Conservation (phyloP, 2,329 filamentous ascomycete species). For the Elsinoe perseae region DNA sequence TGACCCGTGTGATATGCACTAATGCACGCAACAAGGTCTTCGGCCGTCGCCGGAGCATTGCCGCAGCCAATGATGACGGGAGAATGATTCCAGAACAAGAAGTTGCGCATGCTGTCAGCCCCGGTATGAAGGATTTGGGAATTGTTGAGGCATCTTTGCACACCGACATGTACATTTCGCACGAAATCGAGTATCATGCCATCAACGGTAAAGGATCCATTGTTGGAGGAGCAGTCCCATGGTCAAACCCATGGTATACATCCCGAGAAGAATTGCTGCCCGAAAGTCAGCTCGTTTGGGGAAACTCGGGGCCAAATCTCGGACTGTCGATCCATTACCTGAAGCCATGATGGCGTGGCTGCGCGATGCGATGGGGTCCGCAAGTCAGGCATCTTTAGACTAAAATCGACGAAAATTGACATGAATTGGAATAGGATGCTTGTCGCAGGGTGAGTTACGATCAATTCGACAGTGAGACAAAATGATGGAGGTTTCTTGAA, state of each 20-base stretch:
- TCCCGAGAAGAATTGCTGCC: background rate
- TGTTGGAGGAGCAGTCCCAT: background rate
- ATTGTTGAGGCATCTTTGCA: background rate
- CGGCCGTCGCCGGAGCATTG: conserved; percentile 9
- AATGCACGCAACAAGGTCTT: conserved; percentile 9
- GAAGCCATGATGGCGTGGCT: conserved; percentile 10
- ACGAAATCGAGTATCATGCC: background rate
- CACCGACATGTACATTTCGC: background rate
- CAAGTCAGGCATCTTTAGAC: conserved; percentile 10
- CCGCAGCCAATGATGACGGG: background rate
- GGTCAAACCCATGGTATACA: background rate
- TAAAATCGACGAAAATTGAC: background rate
- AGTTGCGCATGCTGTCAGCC: conserved; percentile 3
- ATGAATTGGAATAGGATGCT: conserved; percentile 2
- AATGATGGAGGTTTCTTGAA: too few species aligned
- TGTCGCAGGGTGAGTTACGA: background rate
- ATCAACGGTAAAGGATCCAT: background rate
- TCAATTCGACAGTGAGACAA: conserved; percentile 8
- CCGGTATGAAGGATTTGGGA: background rate
- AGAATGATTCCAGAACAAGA: conserved; percentile 8
- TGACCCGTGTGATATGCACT: background rate
- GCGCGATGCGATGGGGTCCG: background rate
- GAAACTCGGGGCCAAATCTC: conserved; percentile 1
- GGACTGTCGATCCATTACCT: conserved; percentile 4
- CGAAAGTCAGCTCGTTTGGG: background rate